Percentiles rank a stretch among this genome's conserved stretches.
phyloP scores from a whole-genome alignment of 2,329 filamentous ascomycete genomes.

The Fusarium circinatum region DNA sequence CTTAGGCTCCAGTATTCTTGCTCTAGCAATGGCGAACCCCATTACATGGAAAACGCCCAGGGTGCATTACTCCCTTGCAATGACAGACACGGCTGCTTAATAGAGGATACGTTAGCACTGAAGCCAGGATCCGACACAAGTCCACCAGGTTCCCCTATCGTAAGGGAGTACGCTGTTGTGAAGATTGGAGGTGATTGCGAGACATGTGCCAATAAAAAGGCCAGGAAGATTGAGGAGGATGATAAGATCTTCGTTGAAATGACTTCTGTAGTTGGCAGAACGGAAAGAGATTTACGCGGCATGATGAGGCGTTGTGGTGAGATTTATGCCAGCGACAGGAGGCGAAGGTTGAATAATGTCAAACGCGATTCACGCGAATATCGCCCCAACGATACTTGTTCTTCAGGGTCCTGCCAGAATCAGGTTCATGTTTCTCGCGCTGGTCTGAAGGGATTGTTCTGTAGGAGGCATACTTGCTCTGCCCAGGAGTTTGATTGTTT shows the following conservation, averaged over 20 bases:
- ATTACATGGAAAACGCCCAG: background rate
- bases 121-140: background rate
- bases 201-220: background rate
- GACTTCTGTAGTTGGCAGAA: background rate
- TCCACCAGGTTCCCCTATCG: background rate
- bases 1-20: constrained; percentile 22
- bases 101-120: background rate
- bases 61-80: constrained; percentile 1
- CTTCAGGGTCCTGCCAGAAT: constrained; percentile 4
- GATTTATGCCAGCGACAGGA: background rate
- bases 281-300: background rate
- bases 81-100: background rate
- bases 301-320: background rate
- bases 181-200: constrained; percentile 1
- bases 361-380: background rate
- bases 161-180: background rate
- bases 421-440: background rate
- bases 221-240: background rate
- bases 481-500: constrained; percentile 26
- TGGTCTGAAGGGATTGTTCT: constrained; percentile 22
- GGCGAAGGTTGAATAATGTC: background rate
- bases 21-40: background rate
- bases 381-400: background rate
- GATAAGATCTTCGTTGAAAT: background rate
- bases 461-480: constrained; percentile 31